phyloP scores from a whole-genome alignment of 768 basidiomycete genomes.

The Termitomyces sp. region DNA sequence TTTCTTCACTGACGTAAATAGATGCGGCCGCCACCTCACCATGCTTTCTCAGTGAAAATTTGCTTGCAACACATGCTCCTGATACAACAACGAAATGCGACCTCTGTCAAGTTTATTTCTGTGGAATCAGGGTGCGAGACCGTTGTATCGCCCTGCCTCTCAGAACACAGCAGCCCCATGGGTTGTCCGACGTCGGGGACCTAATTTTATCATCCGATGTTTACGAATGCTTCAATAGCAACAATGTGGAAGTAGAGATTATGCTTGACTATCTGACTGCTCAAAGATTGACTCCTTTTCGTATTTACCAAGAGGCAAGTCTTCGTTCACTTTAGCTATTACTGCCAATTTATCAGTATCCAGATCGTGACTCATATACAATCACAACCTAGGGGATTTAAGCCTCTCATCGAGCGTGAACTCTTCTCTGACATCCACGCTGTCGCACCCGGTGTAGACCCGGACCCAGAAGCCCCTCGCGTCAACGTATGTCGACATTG shows the following conservation, averaged over 20 bases:
- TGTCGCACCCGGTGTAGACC: conserved; percentile 49
- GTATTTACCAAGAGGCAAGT: conserved; percentile 73
- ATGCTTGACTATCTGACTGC: conserved; percentile 75
- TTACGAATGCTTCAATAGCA: conserved; percentile 79
- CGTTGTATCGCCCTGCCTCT: conserved; percentile 64
- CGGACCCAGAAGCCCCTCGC: conserved; percentile 53
- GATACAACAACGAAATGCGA: conserved; percentile 72
- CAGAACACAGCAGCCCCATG: conserved; percentile 60
- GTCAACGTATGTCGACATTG: conserved; percentile 64
- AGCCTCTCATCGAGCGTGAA: conserved; percentile 61
- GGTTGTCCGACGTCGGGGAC: conserved; percentile 62
- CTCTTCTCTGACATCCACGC: conserved; percentile 66
- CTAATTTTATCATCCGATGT: conserved; percentile 69
- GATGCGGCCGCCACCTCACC: background rate
- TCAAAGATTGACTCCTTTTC: conserved; percentile 55
- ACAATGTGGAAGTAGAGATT: conserved; percentile 76
- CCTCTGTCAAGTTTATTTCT: conserved; percentile 77
- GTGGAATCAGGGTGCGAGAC: conserved; percentile 71
- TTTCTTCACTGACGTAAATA: background rate
- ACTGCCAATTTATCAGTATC: background rate
- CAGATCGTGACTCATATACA: conserved; percentile 63
- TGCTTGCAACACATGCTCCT: conserved; percentile 69
- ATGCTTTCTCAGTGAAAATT: conserved; percentile 50
- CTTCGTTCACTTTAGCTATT: background rate
- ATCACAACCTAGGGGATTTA: conserved; percentile 57